Evolutionary conservation across 75 land plant species (phyloP), one percentile per base, ranked within the genome.

Genomic region (Ceratopteris richardii): DNA sequence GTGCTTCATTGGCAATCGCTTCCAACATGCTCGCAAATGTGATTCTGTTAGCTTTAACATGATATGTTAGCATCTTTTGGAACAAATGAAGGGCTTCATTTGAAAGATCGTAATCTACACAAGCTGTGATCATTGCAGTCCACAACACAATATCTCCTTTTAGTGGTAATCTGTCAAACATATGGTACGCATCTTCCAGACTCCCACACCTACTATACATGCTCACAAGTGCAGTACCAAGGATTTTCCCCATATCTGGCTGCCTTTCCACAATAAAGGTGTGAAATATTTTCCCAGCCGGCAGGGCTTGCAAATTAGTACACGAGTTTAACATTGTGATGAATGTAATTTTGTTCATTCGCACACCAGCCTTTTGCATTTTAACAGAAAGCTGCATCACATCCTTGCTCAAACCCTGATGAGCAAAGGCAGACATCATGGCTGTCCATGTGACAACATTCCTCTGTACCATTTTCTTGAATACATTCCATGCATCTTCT

Each of bases 391-490:
- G 71, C 42, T 71, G 57, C 25, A 87, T 59, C 2, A 87, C 81
- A 48, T 80, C 70, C 13, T 57, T 24, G 0, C 77, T 58, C 16
- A 51, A 2, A 25, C 88, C 88, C 62, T 79, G 72, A 47, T 79
- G 82, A 37, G 89, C 87, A 76, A 76, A 84, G 9, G 84, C 92
- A 57, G 76, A 88, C 27, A 87, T 78, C 84, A 87, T 80, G 3
- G 79, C 74, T 9, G 79, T 87, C 92, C 92, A 87, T 17, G 88
- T 41, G 44, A 78, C 58, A 0, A 87, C 84, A 69, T 87, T 81
- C 52, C 51, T 70, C 41, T 68, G 56, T 0, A 44, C 50, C 83
- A 75, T 80, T 29, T 65, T 53, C 46, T 74, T 66, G 31, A 87
- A 87, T 29, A 80, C 56, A 29, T 23, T 63, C 13, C 76, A 54